A percentile compares a stretch with the other conserved stretches of the same genome.
Evolutionary conservation across 1,284 basidiomycete genomes (phyloP).

Genomic region (Ganoderma leucocontextum): DNA sequence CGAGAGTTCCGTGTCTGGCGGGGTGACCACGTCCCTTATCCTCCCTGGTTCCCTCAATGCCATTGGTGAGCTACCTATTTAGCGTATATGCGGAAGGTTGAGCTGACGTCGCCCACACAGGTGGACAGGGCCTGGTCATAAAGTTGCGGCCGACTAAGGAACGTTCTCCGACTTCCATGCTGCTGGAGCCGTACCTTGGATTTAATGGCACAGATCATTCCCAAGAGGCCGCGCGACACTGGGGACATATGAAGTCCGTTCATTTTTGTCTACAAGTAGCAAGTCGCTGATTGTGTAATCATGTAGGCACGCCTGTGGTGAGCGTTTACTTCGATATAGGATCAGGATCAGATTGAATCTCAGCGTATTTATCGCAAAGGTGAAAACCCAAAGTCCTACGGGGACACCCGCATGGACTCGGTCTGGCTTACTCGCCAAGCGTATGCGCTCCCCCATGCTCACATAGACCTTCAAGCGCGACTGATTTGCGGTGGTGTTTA

Average conservation of each 20-base stretch:
- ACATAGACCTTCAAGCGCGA: slow-evolving; percentile 29
- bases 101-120: slow-evolving; percentile 29
- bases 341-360: background rate
- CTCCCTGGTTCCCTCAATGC: slow-evolving; percentile 66
- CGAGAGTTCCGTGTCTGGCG: slow-evolving; percentile 47
- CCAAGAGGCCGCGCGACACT: slow-evolving; percentile 32
- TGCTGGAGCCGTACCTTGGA: slow-evolving; percentile 54
- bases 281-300: slow-evolving; percentile 7
- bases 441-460: slow-evolving; percentile 17
- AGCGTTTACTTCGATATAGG: background rate
- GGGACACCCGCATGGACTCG: slow-evolving; percentile 53
- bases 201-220: slow-evolving; percentile 45
- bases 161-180: slow-evolving; percentile 53
- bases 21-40: slow-evolving; percentile 75
- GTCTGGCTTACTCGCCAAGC: slow-evolving; percentile 53
- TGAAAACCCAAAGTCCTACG: slow-evolving; percentile 39
- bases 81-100: background rate
- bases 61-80: slow-evolving; percentile 51
- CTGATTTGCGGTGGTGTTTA: slow-evolving; percentile 26
- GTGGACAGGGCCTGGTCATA: slow-evolving; percentile 58
- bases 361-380: slow-evolving; percentile 33
- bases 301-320: slow-evolving; percentile 50
- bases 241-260: slow-evolving; percentile 56
- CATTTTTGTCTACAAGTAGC: background rate
- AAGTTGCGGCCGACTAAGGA: slow-evolving; percentile 58